A percentile compares a stretch with the other conserved stretches of the same genome.
phyloP scores from a whole-genome alignment of 2,329 filamentous ascomycete genomes.

The Aspergillus hortae region DNA sequence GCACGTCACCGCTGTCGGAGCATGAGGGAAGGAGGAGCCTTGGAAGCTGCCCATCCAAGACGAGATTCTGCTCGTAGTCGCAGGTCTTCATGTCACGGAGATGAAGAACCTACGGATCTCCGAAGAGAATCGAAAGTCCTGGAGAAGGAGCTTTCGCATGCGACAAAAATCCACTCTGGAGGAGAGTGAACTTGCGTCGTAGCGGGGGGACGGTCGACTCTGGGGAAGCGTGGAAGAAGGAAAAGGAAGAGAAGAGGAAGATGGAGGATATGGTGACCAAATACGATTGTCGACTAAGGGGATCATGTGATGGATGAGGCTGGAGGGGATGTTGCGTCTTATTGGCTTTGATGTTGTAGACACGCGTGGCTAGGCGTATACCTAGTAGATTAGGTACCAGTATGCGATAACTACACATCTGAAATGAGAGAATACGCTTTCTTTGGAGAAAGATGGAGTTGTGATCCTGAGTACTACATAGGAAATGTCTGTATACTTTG shows the following conservation, averaged over 20 bases:
- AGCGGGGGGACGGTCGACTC: slow-evolving; percentile 38
- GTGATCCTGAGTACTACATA: too few species aligned
- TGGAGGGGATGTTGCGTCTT: background rate
- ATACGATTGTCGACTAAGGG: slow-evolving; percentile 12
- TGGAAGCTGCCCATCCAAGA: slow-evolving; percentile 47
- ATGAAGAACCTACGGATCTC: slow-evolving; percentile 20
- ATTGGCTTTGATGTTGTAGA: too few species aligned
- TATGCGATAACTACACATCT: too few species aligned
- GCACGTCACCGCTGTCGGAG: slow-evolving; percentile 35
- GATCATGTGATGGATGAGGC: slow-evolving; percentile 27
- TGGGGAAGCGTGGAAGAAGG: slow-evolving; percentile 44
- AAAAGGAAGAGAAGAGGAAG: slow-evolving; percentile 26
- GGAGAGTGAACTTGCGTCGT: slow-evolving; percentile 20
- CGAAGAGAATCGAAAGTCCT: slow-evolving; percentile 24
- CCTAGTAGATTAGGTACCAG: too few species aligned
- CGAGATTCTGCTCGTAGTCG: slow-evolving; percentile 27
- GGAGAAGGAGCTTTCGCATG: slow-evolving; percentile 44
- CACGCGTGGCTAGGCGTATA: too few species aligned
- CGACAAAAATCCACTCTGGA: slow-evolving; percentile 42
- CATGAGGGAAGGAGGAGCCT: slow-evolving; percentile 45
- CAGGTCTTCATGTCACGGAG: slow-evolving; percentile 24
- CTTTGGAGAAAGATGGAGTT: too few species aligned
- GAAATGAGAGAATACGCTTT: too few species aligned
- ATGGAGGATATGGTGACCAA: slow-evolving; percentile 20
- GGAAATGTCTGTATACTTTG: background rate